phyloP scores from a whole-genome alignment of 805 yeast genomes.

The Priceomyces castillae region DNA sequence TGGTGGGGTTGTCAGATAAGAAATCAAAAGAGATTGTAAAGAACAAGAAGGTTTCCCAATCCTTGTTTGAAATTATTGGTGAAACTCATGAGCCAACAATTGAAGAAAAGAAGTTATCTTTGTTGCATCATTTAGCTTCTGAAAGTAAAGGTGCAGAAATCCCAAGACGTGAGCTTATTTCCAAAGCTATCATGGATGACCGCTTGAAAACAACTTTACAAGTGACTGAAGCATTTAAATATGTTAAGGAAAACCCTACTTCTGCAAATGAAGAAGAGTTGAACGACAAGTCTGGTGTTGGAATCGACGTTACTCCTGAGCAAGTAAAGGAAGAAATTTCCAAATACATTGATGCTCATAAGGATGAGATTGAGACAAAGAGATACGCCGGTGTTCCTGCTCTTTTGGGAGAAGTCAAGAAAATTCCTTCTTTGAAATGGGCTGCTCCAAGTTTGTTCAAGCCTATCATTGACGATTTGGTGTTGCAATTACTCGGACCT shows the following conservation, averaged over 20 bases:
- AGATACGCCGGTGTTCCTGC: slow-evolving; percentile 80
- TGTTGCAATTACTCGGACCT: slow-evolving; percentile 79
- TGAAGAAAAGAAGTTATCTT: slow-evolving; percentile 59
- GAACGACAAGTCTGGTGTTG: slow-evolving; percentile 72
- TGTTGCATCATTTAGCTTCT: slow-evolving; percentile 76
- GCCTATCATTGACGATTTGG: slow-evolving; percentile 77
- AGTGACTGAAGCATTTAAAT: slow-evolving; percentile 76
- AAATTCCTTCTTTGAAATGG: slow-evolving; percentile 78
- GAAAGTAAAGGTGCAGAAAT: slow-evolving; percentile 59
- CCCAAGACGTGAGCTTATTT: slow-evolving; percentile 49
- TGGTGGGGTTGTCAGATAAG: slow-evolving; percentile 66
- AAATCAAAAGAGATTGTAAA: slow-evolving; percentile 78
- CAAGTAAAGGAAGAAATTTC: slow-evolving; percentile 59
- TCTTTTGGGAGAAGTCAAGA: slow-evolving; percentile 73
- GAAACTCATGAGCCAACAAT: slow-evolving; percentile 32
- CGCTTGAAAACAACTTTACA: slow-evolving; percentile 68
- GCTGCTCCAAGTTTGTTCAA: slow-evolving; percentile 86
- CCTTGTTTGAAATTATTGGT: slow-evolving; percentile 62
- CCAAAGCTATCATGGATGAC: slow-evolving; percentile 61
- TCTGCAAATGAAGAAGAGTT: slow-evolving; percentile 48
- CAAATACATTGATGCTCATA: slow-evolving; percentile 57
- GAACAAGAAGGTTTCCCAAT: slow-evolving; percentile 77
- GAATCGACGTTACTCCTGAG: slow-evolving; percentile 64
- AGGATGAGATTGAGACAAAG: slow-evolving; percentile 58
- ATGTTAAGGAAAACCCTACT: slow-evolving; percentile 52